Percentiles rank a stretch among this genome's conserved stretches.
phyloP scores from a whole-genome alignment of 2,329 filamentous ascomycete species.

The Sclerotinia trifoliorum region DNA sequence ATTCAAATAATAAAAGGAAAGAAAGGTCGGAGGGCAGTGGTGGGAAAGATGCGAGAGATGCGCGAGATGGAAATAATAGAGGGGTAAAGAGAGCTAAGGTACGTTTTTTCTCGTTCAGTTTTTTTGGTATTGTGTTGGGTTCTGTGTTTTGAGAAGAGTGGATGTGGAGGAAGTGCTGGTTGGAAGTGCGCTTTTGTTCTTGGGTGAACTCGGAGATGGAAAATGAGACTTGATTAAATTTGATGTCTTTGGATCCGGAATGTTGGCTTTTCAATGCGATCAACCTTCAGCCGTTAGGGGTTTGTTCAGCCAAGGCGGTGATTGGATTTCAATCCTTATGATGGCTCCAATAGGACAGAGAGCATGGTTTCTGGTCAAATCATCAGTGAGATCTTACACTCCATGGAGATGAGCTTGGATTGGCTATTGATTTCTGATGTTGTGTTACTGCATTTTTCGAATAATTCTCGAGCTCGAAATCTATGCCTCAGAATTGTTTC shows the following conservation, averaged over 20 bases:
- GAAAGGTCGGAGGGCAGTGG: slow-evolving; percentile 21
- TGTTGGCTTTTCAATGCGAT: neutral
- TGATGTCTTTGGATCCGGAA: neutral
- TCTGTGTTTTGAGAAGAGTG: neutral
- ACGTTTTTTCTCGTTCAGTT: neutral
- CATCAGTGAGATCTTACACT: neutral
- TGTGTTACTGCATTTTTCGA: neutral
- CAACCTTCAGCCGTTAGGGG: no score
- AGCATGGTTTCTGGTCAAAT: neutral
- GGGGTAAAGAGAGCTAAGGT: slow-evolving; percentile 23
- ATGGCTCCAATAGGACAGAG: neutral
- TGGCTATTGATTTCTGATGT: neutral
- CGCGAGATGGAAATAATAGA: slow-evolving; percentile 17
- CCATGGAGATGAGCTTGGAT: neutral
- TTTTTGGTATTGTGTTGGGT: no score
- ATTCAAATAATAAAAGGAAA: slow-evolving; percentile 26
- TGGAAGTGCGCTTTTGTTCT: neutral
- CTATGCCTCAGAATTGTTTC: slow-evolving; percentile 1
- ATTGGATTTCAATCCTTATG: neutral
- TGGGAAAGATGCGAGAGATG: slow-evolving; percentile 13
- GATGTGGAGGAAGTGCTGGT: neutral
- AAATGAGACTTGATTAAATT: neutral
- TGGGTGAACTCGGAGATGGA: neutral
- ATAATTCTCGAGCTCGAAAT: neutral
- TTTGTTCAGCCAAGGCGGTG: neutral